Evolutionary conservation across 2,329 filamentous ascomycete genomes (phyloP), one percentile per base, ranked within the genome.

Genomic region (Talaromyces verruculosus): DNA sequence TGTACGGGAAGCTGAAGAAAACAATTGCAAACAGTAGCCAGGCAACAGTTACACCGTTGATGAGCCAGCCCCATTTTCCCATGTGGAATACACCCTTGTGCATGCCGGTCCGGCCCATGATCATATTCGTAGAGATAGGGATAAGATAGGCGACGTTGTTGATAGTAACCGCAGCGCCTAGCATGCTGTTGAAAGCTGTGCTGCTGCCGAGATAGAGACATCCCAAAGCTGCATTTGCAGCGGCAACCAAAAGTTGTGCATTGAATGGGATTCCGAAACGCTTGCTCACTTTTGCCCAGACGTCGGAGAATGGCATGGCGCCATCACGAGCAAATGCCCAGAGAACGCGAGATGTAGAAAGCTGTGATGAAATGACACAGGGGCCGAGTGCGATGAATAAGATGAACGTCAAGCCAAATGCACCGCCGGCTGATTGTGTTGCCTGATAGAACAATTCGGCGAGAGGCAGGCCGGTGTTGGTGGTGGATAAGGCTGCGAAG

Each of bases 141-240:
- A 83, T 74, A 51, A 81, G 71, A 68, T 82, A 84, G 0, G 81
- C 80, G 13, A 82, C 73, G 63, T 82, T 81, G 67, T 81, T 81
- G 55, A 82, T 78, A 15, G 80, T 82, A 33, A 72, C 70, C 10
- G 71, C 67, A 0, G 69, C 71, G 55, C 68, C 63, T 66, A 77
- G 72, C 75, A 77, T 76, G 0, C 88, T 88, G 57, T 86, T 85
- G 75, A 91, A 91, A 0, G 89, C 89, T 0, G 87, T 88, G 2
- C 81, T 84, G 41, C 82, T 87, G n/a, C 86, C 89, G 1, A 91
- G 82, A 65, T 90, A 90, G 43, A 91, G 87, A 41, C 81, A 82
- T 0, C 88, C 88, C 0, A 91, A 77, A 0, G 89, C 71, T 0
- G 85, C 87, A 22, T 83, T 83, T 61, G 83, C 78, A 39, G 79